Evolutionary conservation across 306 rosid species (phyloP), one percentile per base, ranked within the genome.

Genomic region (Glycyrrhiza uralensis): DNA sequence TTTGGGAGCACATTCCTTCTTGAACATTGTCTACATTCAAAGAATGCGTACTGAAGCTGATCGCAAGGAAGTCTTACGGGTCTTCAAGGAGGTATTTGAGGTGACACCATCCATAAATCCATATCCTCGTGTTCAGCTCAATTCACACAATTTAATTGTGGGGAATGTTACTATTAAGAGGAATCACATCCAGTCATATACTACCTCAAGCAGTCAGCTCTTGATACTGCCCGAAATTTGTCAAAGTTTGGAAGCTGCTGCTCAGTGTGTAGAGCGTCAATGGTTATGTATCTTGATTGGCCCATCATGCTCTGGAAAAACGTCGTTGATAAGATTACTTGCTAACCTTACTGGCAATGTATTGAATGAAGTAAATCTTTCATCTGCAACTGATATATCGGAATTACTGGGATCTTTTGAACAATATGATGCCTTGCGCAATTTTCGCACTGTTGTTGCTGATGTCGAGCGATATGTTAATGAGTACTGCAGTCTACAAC

Each of bases 281-380:
- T 94, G 98, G 98, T 74, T 94, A 85, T 94, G 97, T 77, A 87
- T 94, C 70, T 80, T 94, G 81, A 82, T 87, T 80, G 98, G 98
- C 28, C 87, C 96, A 10, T 75, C 97, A 17, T 89, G 89, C 59
- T 90, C 90, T 4, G 98, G 98, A 13, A 94, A 94, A 87, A 86
- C 97, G 32, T 91, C 97, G 61, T 78, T 89, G 86, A 75, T 89
- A 74, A 85, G 96, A 80, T 79, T 85, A 74, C 91, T 94, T 33
- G 94, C 97, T 22, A 85, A 85, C 81, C 96, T 94, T 69, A 87
- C 97, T 6, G 96, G 98, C 36, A 89, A 89, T 65, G 87, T 86
- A 30, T 83, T 94, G 19, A 87, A 91, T 78, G 96, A 94, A 80
- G 49, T 91, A 39, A 93, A 89, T 84, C 96, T 94, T 66, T 94